phyloP scores from a whole-genome alignment of 148 eudicot species.

The Vaccinium vitisidaea region DNA sequence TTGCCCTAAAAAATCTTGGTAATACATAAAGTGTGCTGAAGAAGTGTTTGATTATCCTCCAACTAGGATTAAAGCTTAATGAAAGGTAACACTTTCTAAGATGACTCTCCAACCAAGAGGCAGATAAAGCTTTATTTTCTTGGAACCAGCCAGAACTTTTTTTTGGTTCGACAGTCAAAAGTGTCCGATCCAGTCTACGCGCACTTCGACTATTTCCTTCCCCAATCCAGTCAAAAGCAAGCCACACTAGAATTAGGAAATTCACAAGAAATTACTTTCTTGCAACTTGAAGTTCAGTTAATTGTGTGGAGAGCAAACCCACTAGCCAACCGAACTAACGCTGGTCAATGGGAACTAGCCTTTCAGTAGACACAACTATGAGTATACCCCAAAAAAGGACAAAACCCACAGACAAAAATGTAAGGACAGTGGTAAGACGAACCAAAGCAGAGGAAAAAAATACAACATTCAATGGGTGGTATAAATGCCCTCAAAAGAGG shows the following conservation, averaged over 20 bases:
- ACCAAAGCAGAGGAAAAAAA: not conserved
- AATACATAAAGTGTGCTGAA: not conserved
- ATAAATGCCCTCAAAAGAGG: slow-evolving; percentile 22
- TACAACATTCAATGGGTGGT: slow-evolving; percentile 13
- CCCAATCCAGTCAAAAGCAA: no score
- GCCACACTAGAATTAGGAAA: no score
- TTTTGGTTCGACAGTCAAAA: no score
- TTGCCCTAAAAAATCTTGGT: not conserved
- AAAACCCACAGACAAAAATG: slow-evolving; percentile 10
- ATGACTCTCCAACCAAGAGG: not conserved
- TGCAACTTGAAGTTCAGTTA: no score
- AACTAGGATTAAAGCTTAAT: slow-evolving; percentile 1
- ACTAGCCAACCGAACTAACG: no score
- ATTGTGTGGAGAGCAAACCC: no score
- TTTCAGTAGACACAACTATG: not conserved
- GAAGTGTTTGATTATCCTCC: not conserved
- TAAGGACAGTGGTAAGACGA: not conserved
- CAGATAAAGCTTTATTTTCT: not conserved
- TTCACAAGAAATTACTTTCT: no score
- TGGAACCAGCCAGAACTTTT: no score
- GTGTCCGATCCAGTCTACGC: no score
- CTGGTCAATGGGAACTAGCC: not conserved
- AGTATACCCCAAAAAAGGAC: slow-evolving; percentile 5
- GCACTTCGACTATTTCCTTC: no score
- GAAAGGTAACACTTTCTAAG: not conserved